Base-by-base conservation (phyloP, 805 yeast species). In the Saccharomycopsis fermentans region DNA sequence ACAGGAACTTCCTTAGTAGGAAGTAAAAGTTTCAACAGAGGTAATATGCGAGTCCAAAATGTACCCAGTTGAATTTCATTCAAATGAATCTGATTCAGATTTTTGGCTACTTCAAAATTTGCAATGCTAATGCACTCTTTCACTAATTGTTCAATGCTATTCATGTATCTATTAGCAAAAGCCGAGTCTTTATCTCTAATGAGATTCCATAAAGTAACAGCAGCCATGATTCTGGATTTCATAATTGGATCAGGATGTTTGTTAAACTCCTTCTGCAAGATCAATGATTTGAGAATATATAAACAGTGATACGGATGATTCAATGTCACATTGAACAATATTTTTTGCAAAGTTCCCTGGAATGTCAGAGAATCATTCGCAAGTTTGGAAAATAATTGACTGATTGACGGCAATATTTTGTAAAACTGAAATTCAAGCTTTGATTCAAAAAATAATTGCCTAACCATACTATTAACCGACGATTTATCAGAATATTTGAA, bases 391-490 rank as follows among this genome's bases (percentile, higher is more conserved):
- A 87, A 75, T 52, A 91, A 75, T 67, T 91, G 98, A 60, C 86
- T 84, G 39, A 84, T 75, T 96, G 97, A 91, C 0, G 90, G 80
- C 4, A 88, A 74, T 56, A 90, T 80, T 64, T 84, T 84, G 66
- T 75, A 74, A 21, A 24, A 43, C 12, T 19, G 50, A 14, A 79
- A 74, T 0, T 95, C 86, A 19, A 88, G 70, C 0, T 55, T 54
- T 27, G 21, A 19, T 16, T 37, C 40, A 4, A 65, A 55, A 2
- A 85, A 65, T 4, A 73, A 70, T 1, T 67, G 63, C 14, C 65
- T 65, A 9, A 87, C 72, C 8, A 70, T 64, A 3, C 58, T 61
- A 62, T 81, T 84, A 4, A 86, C 71, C 0, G 66, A 68, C 1
- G 69, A 76, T 36, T 75, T 74, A 5, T 68, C 67, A 2, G 82